These are phyloP conservation scores for Persicaria tinctoria DNA, from an alignment of 148 eudicot species.

Conservation along the genomic window DNA sequence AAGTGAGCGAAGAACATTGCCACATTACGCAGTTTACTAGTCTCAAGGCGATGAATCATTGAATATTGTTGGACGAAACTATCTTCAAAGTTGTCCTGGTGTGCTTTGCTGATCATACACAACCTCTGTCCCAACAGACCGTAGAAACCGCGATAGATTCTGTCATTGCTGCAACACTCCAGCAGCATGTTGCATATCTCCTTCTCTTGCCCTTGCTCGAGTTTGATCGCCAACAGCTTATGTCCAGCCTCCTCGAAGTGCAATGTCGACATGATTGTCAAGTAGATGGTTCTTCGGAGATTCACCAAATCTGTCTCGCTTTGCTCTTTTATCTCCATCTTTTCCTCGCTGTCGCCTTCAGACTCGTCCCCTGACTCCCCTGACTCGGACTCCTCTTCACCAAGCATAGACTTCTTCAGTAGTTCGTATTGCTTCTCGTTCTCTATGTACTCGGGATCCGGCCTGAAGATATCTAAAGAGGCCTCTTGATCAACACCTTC, in stretches of 20 bases:
- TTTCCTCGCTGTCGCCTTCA: conserved; percentile 29
- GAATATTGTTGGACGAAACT: conserved; percentile 89
- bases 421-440: conserved; percentile 78
- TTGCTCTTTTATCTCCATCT: conserved; percentile 74
- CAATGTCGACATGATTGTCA: conserved; percentile 96
- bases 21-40: conserved; percentile 75
- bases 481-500: conserved; percentile 72
- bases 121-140: conserved; percentile 85
- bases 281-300: conserved; percentile 87
- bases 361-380: conserved; percentile 50
- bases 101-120: conserved; percentile 65
- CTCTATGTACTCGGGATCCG: conserved; percentile 71
- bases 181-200: conserved; percentile 75
- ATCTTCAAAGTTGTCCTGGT: conserved; percentile 82
- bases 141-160: conserved; percentile 73
- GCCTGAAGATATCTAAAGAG: conserved; percentile 74
- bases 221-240: conserved; percentile 79
- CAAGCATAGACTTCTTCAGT: conserved; percentile 69
- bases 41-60: conserved; percentile 90
- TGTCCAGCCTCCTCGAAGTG: conserved; percentile 99
- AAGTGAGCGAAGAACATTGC: conserved; percentile 89
- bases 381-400: conserved; percentile 87
- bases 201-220: conserved; percentile 92
- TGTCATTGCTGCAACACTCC: conserved; percentile 97
- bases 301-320: conserved; percentile 91